Evolutionary conservation across 1,284 basidiomycete species (phyloP), one percentile per base, ranked within the genome.

Genomic region (Puccinia novopanici): DNA sequence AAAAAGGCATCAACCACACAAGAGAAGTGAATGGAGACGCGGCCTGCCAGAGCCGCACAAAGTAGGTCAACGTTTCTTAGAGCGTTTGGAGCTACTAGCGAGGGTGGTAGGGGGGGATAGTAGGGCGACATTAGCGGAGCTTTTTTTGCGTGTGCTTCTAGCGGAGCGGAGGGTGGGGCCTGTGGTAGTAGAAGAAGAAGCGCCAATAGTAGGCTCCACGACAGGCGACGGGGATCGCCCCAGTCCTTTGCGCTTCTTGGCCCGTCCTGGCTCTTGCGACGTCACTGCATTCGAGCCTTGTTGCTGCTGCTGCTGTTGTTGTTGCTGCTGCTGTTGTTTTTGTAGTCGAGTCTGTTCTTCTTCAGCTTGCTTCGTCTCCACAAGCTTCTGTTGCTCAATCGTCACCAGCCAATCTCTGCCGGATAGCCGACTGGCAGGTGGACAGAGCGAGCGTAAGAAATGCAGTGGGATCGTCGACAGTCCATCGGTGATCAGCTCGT

Each of bases 401-500:
- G 30, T 27, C 40, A 75, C 50, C 27, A 50, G 24, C 55, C 57
- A 61, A 75, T 65, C 74, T 37, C 34, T 24, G 10, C 74, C 74
- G 3, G 48, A 37, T 12, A 80, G 55, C 50, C 71, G 55, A 63
- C 59, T 80, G 24, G 45, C 37, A 61, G 79, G 71, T 74, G 71
- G 71, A 61, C 45, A 74, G n/a, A 81, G 72, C 40, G 79, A 81
- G 30, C 79, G 50, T 59, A 81, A 52, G 57, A 81, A 81, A 68
- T 81, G 79, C 22, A 81, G 52, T 15, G 79, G 79, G 12, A 81
- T 65, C 8, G 65, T 75, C 40, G 79, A 81, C 22, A 81, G 27
- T 24, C 61, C 59, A 61, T 81, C 79, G 9, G 79, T 81, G 22
- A 65, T 68, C 24, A 81, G 42, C 55, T 81, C 79, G 67, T 81